Base-by-base conservation (phyloP, 441 rosid genomes). In the Isatis lusitanica region DNA sequence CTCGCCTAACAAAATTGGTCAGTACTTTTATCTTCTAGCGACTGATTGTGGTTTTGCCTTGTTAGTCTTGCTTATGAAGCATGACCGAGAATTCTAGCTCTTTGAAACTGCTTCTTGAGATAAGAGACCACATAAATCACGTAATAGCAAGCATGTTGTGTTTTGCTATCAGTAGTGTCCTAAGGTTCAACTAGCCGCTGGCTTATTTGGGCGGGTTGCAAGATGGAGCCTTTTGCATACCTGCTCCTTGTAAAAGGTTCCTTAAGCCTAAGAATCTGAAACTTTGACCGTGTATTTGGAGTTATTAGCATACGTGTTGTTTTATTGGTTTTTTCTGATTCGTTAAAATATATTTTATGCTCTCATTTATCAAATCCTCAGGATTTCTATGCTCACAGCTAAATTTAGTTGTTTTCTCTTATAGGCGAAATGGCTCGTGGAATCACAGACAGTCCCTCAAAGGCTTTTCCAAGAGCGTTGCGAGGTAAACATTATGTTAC, bases 381-480 rank as follows among this genome's bases (percentile, higher is more conserved):
- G 61, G 60, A n/a, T 70, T 66, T 57, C 21, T 26, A 13, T 58
- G 44, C 64, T 77, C 30, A 63, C 70, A 68, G 52, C 42, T 60
- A 26, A 33, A 33, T 33, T 33, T 6, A 33, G 36, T 33, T 33
- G 36, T 33, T 33, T 33, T 33, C 63, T 15, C 67, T 55, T 62
- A 46, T 70, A 96, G 99, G 99, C 98, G 61, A 96, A 91, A 78
- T 96, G 96, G 95, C 82, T 96, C 62, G 95, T 90, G 70, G 99
- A 96, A 73, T 92, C 98, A 79, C 77, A 89, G 12, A 64, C 88
- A 73, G 98, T 90, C 40, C 93, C 99, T 38, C 79, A 90, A 77
- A 89, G 98, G 82, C 86, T 90, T 79, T 92, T 96, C 77, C 99
- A 96, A 51, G 98, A 96, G 83, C 96, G 98, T 7, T 90, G 97